Base-by-base conservation (phyloP, 129 eudicot genomes). In the Flaveria robusta region DNA sequence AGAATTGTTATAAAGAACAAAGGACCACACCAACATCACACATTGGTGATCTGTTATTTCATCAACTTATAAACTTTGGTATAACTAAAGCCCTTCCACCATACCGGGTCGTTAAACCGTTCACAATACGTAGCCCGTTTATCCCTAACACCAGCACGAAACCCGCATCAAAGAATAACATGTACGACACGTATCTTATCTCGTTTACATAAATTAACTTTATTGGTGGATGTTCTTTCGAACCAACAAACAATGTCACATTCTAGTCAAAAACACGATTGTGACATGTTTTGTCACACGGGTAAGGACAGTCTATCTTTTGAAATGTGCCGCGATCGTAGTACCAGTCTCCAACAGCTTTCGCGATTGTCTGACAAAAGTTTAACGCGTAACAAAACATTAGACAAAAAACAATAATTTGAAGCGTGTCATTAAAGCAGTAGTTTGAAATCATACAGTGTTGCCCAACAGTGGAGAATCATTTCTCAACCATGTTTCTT, bases 401-500 rank as follows among this genome's bases (percentile, higher is more conserved):
- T 60, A 81, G 56, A 26, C 31, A 50, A 34, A 65, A 66, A 66
- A 39, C 24, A 66, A 14, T 37, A 66, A 66, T 9, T 37, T 39
- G 23, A 66, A 37, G 13, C n/a, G n/a, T n/a, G n/a, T 59, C 62
- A 55, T 55, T 19, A 55, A 55, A 8, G 27, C 6, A 19, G 3
- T 11, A 62, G 15, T 29, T 9, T 34, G 39, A 34, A 34, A 34
- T 34, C 56, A 51, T 77, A 92, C 97, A 84, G 87, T 92, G 68
- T 83, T 70, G 72, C 43, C 9, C 74, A 94, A 56, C 50, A 75
- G 52, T 9, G 99, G 99, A 19, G 99, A 94, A 81, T 87, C 90
- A 23, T 49, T 55, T 58, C 88, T 79, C 55, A 94, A 66, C 99
- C 99, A 94, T 42, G 99, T 94, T 81, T 87, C 99, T 74, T 91